Evolutionary conservation across 192 early-diverging fungal species (phyloP), one percentile per base, ranked within the genome.

Genomic region (Coemansia sp.): DNA sequence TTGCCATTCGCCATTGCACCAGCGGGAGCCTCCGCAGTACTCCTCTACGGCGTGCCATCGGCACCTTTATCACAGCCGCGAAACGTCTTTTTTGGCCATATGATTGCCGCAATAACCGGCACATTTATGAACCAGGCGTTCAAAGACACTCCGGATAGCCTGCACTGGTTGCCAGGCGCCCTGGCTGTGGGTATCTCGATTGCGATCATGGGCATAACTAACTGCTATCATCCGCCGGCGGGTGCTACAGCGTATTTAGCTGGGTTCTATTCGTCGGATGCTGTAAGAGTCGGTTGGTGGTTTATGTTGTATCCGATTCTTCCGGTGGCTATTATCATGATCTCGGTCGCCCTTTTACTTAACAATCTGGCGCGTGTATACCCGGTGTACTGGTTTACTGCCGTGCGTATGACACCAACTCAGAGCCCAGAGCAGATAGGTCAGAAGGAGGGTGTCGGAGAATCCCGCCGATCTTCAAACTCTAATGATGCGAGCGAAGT

Each of bases 1-100:
- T 44, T 84, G 14, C 81, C 81, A 19, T 84, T 84, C 30, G 77
- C 77, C 47, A 78, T 84, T 30, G 81, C 76, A 1, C 76, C 81
- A 2, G 62, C 68, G 1, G 81, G 81, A 4, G 81, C 81, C 5
- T 61, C 81, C 3, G 72, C 76, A 3, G 81, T 84, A 44, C 74
- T 84, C 14, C 60, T 84, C 32, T 84, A 76, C 14, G 77, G 59
- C 6, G 76, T 78, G 3, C 76, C 77, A 1, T 69, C 76, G 21
- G 68, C 76, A 38, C 81, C 81, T 2, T 61, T 84, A 11, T 66
- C 72, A 1, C 81, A 84, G 30, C 81, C 81, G n/a, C 69, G 81
- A 9, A 84, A 78, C 44, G 74, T 84, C 14, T 46, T 84, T 1
- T 2, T 72, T 3, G 77, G 81, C 23, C 76, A 84, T 32, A 33